Evolutionary conservation across 148 eudicot species (phyloP).

Genomic region (Rhododendron henanense): DNA sequence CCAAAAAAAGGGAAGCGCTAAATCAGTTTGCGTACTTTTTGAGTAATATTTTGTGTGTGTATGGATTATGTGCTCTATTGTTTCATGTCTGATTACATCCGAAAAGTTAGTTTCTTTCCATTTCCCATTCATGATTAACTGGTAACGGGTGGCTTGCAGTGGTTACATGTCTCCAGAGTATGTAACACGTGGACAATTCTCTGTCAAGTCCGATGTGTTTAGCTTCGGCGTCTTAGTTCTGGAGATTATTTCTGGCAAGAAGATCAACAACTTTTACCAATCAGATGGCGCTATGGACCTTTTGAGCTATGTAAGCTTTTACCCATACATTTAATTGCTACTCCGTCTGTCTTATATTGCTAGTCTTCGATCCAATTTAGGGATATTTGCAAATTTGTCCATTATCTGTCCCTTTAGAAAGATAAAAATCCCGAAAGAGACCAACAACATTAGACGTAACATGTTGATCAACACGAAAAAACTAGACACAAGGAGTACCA

Average conservation of each 20-base stretch:
- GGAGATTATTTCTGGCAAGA: not conserved
- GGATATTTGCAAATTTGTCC: not conserved
- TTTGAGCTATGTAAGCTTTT: not conserved
- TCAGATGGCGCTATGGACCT: not conserved
- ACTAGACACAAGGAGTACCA: not conserved
- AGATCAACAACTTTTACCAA: not conserved
- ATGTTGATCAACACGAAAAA: too few relatives aligned
- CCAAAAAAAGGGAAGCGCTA: not conserved
- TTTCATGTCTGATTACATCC: not conserved
- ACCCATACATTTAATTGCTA: not conserved
- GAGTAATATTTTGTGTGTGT: not conserved
- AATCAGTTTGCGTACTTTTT: not conserved
- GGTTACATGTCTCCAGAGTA: conserved; percentile 16
- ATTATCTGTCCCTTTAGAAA: too few relatives aligned
- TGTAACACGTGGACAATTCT: not conserved
- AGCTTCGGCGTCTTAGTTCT: not conserved
- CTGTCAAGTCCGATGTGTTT: not conserved
- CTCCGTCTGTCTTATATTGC: not conserved
- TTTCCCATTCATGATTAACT: not conserved
- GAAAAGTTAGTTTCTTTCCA: not conserved
- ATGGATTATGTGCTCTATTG: not conserved
- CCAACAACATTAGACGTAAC: too few relatives aligned
- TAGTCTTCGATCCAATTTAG: not conserved
- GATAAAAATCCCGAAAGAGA: not conserved
- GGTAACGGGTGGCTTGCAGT: conserved; percentile 7